phyloP scores from a whole-genome alignment of 2,329 filamentous ascomycete species.

The Venturia aucupariae region DNA sequence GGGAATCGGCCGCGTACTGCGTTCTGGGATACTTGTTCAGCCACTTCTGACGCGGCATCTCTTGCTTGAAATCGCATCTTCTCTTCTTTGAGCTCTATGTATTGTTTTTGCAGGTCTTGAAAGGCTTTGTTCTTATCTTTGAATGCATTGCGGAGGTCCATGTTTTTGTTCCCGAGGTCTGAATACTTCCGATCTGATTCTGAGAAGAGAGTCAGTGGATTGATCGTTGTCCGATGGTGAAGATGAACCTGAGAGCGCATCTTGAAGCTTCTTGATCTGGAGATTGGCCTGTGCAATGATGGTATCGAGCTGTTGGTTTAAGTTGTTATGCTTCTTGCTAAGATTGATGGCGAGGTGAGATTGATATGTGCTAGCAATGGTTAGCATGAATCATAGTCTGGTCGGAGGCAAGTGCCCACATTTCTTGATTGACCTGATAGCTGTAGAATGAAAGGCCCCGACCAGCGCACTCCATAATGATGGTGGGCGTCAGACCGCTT shows the following conservation, averaged over 20 bases:
- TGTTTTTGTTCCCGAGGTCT: conserved; percentile 56
- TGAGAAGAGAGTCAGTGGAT: not conserved
- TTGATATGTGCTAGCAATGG: conserved; percentile 56
- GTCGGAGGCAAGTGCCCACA: conserved; percentile 41
- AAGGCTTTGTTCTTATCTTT: conserved; percentile 63
- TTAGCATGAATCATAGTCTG: conserved; percentile 16
- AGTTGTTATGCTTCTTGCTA: conserved; percentile 57
- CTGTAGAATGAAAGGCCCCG: conserved; percentile 75
- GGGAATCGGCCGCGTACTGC: not conserved
- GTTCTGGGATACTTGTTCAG: conserved; percentile 21
- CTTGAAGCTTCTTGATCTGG: conserved; percentile 58
- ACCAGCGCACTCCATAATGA: conserved; percentile 80
- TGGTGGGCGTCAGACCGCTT: conserved; percentile 68
- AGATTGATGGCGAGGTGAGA: conserved; percentile 63
- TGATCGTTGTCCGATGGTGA: conserved; percentile 9
- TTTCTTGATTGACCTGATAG: conserved; percentile 77
- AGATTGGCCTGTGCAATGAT: conserved; percentile 65
- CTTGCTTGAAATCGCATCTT: conserved; percentile 1
- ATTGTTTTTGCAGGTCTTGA: conserved; percentile 55
- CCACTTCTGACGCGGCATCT: conserved; percentile 20
- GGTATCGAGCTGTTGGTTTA: conserved; percentile 62
- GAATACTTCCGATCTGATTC: not conserved
- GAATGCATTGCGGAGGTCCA: conserved; percentile 57
- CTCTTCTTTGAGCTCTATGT: conserved; percentile 43
- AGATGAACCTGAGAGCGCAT: conserved; percentile 51